A percentile compares a stretch with the other conserved stretches of the same genome.
phyloP scores from a whole-genome alignment of 768 basidiomycete species.

The Cyclocybe aegerita region DNA sequence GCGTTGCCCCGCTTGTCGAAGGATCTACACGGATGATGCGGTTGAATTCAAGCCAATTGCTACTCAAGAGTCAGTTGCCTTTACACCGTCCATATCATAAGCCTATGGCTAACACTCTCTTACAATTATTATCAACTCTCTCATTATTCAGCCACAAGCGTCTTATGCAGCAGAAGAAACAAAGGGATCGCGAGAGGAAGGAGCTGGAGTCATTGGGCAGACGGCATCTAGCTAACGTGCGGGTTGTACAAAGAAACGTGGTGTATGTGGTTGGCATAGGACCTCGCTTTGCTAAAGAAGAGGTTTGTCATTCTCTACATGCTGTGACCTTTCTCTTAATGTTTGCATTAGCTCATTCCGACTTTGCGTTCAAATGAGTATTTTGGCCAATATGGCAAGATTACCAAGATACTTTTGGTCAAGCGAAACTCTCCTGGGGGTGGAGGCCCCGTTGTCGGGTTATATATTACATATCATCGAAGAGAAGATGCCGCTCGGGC shows the following conservation, averaged over 20 bases:
- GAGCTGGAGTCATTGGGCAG: constrained; percentile 86
- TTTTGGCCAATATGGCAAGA: constrained; percentile 98
- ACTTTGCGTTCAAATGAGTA: constrained; percentile 94
- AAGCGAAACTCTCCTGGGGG: constrained; percentile 82
- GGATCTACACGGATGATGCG: constrained; percentile 88
- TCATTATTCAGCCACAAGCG: constrained; percentile 76
- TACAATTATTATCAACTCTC: constrained; percentile 14
- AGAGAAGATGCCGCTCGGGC: constrained; percentile 94
- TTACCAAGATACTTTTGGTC: constrained; percentile 89
- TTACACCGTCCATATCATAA: background rate
- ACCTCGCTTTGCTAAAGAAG: constrained; percentile 91
- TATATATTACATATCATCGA: constrained; percentile 95
- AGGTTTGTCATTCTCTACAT: constrained; percentile 53
- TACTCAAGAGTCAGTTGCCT: constrained; percentile 82
- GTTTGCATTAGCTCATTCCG: constrained; percentile 67
- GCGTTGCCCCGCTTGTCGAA: constrained; percentile 93
- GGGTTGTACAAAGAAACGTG: constrained; percentile 95
- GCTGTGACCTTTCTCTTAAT: constrained; percentile 12
- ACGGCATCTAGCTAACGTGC: constrained; percentile 85
- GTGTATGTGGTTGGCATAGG: constrained; percentile 97
- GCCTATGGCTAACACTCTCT: background rate
- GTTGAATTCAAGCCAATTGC: constrained; percentile 96
- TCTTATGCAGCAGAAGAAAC: constrained; percentile 92
- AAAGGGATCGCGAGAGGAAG: constrained; percentile 92
- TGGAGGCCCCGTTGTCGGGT: constrained; percentile 76